Base-by-base conservation (phyloP, 495 filamentous ascomycete species). In the Penicillium ochrochloron region DNA sequence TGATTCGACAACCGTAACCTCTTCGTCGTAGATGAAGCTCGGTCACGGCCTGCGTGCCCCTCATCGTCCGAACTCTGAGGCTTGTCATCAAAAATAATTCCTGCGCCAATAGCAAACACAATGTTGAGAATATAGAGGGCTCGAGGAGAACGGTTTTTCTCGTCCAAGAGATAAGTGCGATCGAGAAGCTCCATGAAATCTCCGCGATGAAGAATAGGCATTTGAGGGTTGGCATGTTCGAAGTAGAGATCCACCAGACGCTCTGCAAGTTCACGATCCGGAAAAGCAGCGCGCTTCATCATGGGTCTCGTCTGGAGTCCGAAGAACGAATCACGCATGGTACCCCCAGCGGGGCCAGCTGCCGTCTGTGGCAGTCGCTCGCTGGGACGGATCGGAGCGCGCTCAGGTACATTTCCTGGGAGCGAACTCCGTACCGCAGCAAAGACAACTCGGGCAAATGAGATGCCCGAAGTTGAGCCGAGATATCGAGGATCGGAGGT, bases 31-130 rank as follows among this genome's bases (percentile, higher is more conserved):
- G 82, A 78, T 48, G 75, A 71, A 21, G 74, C 66, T 50, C 66
- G 66, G 31, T 76, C 76, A 57, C 71, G 75, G 64, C 60, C 60
- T 21, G 75, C 70, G 31, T 63, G 44, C 48, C 66, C 66, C 56
- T 81, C 82, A 25, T 79, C 77, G 35, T 78, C 76, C 10, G 79
- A 71, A 57, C 75, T 76, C 39, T 72, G 70, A 29, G 76, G 65
- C 27, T 84, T 82, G 61, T 86, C 89, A 56, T 89, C 90, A 66
- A 97, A 86, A 64, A 97, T 96, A 66, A 97, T 96, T 0, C 93
- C 94, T 14, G 92, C 90, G 10, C 94, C 94, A 64, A 97, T 97
- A 7, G 94, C 94, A 78, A 94, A 98, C n/a, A 97, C 94, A 74
- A 98, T 97, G 75, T 97, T 97, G 53, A 97, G 83, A 75, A 93